Evolutionary conservation across 2,329 filamentous ascomycete species (phyloP).

Genomic region (Beauveria brongniartii): DNA sequence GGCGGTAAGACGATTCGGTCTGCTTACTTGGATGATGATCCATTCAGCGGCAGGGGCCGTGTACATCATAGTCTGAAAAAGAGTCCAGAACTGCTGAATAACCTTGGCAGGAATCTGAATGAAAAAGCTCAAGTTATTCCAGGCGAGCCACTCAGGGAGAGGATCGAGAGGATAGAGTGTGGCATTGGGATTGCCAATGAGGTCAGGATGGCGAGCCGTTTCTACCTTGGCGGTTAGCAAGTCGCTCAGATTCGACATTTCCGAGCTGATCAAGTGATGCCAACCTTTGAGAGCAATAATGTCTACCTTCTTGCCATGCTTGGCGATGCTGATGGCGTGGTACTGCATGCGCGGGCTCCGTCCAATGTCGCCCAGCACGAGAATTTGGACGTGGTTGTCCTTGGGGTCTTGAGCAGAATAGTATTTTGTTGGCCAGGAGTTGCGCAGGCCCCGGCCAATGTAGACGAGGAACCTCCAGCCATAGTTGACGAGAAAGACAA

Average conservation of each 20-base stretch:
- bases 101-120: conserved; percentile 77
- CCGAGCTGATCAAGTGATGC: conserved; percentile 1
- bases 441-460: conserved; percentile 17
- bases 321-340: conserved; percentile 86
- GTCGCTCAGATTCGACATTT: background rate
- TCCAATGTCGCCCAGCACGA: conserved; percentile 92
- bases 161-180: conserved; percentile 61
- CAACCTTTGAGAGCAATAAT: conserved; percentile 81
- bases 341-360: conserved; percentile 98
- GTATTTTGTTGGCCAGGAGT: conserved; percentile 28
- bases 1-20: background rate
- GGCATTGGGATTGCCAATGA: conserved; percentile 61
- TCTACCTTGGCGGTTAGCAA: conserved; percentile 39
- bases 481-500: conserved; percentile 23
- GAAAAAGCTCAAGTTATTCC: conserved; percentile 66
- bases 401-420: conserved; percentile 24
- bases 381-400: conserved; percentile 57
- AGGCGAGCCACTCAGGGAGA: conserved; percentile 59
- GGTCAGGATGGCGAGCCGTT: conserved; percentile 70
- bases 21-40: conserved; percentile 69
- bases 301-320: conserved; percentile 70
- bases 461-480: conserved; percentile 16
- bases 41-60: conserved; percentile 65
- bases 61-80: conserved; percentile 69
- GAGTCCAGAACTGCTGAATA: conserved; percentile 65